These are phyloP conservation scores for Eremothecium gossypii DNA, from an alignment of 1,139 yeast species.

Conservation along the genomic window DNA sequence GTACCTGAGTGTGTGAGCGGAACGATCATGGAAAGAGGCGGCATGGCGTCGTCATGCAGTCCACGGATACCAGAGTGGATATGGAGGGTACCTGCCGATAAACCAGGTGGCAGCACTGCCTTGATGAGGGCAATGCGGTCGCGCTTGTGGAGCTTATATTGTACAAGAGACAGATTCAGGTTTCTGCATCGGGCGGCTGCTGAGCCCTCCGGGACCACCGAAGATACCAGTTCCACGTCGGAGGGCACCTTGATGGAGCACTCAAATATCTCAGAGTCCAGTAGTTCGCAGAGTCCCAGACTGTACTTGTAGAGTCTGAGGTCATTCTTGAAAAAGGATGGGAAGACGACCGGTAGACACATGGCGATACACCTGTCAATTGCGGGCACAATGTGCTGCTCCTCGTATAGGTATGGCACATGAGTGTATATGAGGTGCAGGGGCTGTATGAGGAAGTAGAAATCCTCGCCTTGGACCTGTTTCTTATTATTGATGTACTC, in stretches of 20 bases:
- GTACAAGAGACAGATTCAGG: slow-evolving; percentile 60
- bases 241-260: slow-evolving; percentile 62
- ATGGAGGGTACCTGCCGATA: slow-evolving; percentile 62
- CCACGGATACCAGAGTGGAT: slow-evolving; percentile 68
- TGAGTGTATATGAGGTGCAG: slow-evolving; percentile 71
- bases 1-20: slow-evolving; percentile 72
- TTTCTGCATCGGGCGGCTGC: slow-evolving; percentile 17
- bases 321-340: slow-evolving; percentile 58
- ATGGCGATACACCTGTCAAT: slow-evolving; percentile 70
- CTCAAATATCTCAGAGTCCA: slow-evolving; percentile 72
- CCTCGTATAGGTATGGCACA: slow-evolving; percentile 65
- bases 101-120: slow-evolving; percentile 65
- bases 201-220: slow-evolving; percentile 24
- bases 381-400: slow-evolving; percentile 82
- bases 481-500: slow-evolving; percentile 30
- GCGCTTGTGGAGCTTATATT: slow-evolving; percentile 60
- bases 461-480: slow-evolving; percentile 33
- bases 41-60: slow-evolving; percentile 49
- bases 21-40: slow-evolving; percentile 64
- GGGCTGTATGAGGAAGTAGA: slow-evolving; percentile 75
- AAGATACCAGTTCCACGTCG: slow-evolving; percentile 52
- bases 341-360: slow-evolving; percentile 75
- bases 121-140: slow-evolving; percentile 67
- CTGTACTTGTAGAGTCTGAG: slow-evolving; percentile 60
- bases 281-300: slow-evolving; percentile 63